Conservation (phyloP, 2,329 filamentous ascomycete genomes). For the Seiridium unicorne region DNA sequence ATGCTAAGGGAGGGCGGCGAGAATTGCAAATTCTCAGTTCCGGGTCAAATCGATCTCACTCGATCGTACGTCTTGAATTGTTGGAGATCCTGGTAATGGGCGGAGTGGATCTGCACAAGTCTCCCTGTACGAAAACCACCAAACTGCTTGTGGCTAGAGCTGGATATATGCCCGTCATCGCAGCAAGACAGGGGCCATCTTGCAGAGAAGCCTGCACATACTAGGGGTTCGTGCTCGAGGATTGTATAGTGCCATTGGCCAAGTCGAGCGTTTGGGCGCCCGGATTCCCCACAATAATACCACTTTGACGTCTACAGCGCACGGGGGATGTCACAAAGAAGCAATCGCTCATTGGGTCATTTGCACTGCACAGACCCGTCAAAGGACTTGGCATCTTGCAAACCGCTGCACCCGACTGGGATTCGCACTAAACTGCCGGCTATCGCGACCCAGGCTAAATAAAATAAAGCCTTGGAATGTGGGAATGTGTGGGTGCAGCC, state of each 20-base stretch:
- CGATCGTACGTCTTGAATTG: no score
- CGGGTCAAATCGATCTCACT: no score
- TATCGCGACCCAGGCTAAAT: background rate
- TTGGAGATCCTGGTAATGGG: no score
- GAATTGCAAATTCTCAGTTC: no score
- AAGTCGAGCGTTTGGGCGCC: background rate
- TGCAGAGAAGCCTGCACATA: background rate
- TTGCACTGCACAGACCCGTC: slow-evolving; percentile 2
- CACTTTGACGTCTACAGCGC: background rate
- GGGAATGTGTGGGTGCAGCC: background rate
- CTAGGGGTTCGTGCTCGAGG: slow-evolving; percentile 6
- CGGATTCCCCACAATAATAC: background rate
- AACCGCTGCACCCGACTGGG: background rate
- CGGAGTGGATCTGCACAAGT: no score
- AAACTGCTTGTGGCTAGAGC: background rate
- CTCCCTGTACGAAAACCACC: background rate
- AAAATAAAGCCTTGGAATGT: background rate
- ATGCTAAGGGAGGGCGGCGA: no score
- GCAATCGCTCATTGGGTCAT: background rate
- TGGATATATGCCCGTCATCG: background rate
- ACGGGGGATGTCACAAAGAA: background rate
- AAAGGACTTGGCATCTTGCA: background rate
- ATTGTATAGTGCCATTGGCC: background rate
- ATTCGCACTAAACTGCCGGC: background rate
- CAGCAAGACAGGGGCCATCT: background rate